Base-by-base conservation (phyloP, 345 rosid species). In the thale cress (Arabidopsis thaliana) region DNA sequence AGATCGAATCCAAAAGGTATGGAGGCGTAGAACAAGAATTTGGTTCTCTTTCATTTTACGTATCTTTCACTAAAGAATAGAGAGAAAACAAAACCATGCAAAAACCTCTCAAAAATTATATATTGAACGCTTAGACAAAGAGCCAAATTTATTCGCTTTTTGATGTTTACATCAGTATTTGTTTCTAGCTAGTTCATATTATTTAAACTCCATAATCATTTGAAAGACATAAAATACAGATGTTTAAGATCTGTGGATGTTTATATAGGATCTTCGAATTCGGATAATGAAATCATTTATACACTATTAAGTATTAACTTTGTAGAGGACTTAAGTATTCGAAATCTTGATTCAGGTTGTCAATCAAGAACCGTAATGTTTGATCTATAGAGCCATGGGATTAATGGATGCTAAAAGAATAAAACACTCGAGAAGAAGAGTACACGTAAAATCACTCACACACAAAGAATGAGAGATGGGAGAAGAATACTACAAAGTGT, bases 61-160 rank as follows among this genome's bases (percentile, higher is more conserved):
- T 64, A 40, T 48, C 77, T 71, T 75, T 59, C 79, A 81, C 41
- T 49, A 76, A 69, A 67, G 51, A 67, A 75, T 72, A 50, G 69
- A 77, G 71, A 77, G 69, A 79, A 65, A 38, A 61, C 44, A 40
- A 44, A 45, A 57, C 36, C 32, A n/a, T 11, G 46, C 42, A 3
- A 44, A 69, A 48, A 51, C 10, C 12, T 32, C 38, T 13, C 57
- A 58, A 36, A 36, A 52, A 40, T 53, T 42, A 50, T 32, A 60
- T 73, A 34, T 23, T 72, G 55, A 53, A 32, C 28, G 37, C 14
- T 22, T 44, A 33, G 16, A 32, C 46, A 66, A 64, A 65, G 10
- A 24, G 36, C 37, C 2, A 22, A 30, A 40, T 52, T 13, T 32
- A 20, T 61, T 49, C 51, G 41, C 20, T 1, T 34, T 20, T 48